Conservation (phyloP, 768 basidiomycete species). For the Mycena galopus region DNA sequence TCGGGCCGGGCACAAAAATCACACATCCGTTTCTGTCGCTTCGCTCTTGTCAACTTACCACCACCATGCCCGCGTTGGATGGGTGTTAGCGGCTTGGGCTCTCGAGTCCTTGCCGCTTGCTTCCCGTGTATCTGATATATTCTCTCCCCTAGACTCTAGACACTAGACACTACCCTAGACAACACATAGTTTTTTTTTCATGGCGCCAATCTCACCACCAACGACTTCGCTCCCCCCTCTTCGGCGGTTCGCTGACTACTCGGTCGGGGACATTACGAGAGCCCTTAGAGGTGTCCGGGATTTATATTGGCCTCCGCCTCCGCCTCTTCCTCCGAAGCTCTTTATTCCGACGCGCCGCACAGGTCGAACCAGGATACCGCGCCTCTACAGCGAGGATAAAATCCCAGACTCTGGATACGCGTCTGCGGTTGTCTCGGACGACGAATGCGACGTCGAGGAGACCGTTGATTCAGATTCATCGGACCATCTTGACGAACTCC, state of each 20-base stretch:
- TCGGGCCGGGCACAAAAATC: neutral
- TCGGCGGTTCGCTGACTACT: constrained; percentile 50
- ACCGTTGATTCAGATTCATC: constrained; percentile 39
- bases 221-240: constrained; percentile 72
- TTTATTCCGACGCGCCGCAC: constrained; percentile 44
- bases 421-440: constrained; percentile 75
- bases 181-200: constrained; percentile 38
- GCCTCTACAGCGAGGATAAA: constrained; percentile 50
- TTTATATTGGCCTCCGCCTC: constrained; percentile 64
- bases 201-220: constrained; percentile 55
- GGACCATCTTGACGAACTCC: constrained; percentile 59
- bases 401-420: constrained; percentile 85
- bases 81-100: constrained; percentile 64
- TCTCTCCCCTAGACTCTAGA: constrained; percentile 30
- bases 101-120: constrained; percentile 53
- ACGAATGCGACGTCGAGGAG: constrained; percentile 39
- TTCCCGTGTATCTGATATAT: constrained; percentile 24
- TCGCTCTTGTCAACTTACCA: constrained; percentile 12
- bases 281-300: constrained; percentile 60
- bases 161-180: constrained; percentile 42
- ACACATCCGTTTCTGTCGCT: neutral
- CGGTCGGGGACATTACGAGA: constrained; percentile 51
- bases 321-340: constrained; percentile 45
- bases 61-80: constrained; percentile 62
- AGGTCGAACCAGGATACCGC: constrained; percentile 36